phyloP scores from a whole-genome alignment of 2,329 filamentous ascomycete genomes.

The Cephalotrichum gorgonifer region DNA sequence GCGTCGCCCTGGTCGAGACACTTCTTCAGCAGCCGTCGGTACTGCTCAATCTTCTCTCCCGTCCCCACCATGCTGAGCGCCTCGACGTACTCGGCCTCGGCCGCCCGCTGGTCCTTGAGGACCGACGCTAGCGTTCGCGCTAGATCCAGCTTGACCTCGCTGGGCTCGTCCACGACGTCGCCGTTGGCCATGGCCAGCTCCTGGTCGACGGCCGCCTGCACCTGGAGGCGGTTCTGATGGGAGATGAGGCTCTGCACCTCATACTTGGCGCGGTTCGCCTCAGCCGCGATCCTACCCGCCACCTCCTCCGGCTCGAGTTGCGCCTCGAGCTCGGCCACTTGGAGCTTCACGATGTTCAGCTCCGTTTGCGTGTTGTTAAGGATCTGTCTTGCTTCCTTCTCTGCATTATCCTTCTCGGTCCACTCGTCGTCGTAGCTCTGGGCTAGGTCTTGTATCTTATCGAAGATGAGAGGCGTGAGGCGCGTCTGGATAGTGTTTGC shows the following conservation, averaged over 20 bases:
- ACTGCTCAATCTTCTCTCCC: conserved; percentile 64
- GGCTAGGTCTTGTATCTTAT: conserved; percentile 63
- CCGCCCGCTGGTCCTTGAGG: conserved; percentile 47
- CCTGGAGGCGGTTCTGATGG: conserved; percentile 40
- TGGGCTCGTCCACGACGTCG: conserved; percentile 29
- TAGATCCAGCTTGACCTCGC: conserved; percentile 46
- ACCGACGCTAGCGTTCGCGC: conserved; percentile 46
- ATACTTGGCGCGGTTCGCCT: conserved; percentile 38
- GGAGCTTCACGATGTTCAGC: conserved; percentile 47
- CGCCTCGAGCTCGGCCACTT: conserved; percentile 46
- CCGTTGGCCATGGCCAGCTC: conserved; percentile 41
- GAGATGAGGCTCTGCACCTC: conserved; percentile 38
- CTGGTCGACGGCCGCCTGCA: conserved; percentile 40
- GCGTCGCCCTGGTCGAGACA: conserved; percentile 58
- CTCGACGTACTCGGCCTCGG: conserved; percentile 58
- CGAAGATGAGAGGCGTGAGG: conserved; percentile 57
- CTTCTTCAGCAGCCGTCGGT: conserved; percentile 56
- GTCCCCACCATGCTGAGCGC: conserved; percentile 60
- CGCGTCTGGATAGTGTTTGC: conserved; percentile 60
- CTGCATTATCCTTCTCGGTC: conserved; percentile 60
- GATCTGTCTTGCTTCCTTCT: conserved; percentile 56
- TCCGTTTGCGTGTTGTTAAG: conserved; percentile 60
- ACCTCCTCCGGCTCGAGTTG: conserved; percentile 45
- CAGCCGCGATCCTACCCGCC: conserved; percentile 37
- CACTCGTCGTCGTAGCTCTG: conserved; percentile 66